phyloP scores from a whole-genome alignment of 1,139 yeast species.

The Pneumocystis murina region DNA sequence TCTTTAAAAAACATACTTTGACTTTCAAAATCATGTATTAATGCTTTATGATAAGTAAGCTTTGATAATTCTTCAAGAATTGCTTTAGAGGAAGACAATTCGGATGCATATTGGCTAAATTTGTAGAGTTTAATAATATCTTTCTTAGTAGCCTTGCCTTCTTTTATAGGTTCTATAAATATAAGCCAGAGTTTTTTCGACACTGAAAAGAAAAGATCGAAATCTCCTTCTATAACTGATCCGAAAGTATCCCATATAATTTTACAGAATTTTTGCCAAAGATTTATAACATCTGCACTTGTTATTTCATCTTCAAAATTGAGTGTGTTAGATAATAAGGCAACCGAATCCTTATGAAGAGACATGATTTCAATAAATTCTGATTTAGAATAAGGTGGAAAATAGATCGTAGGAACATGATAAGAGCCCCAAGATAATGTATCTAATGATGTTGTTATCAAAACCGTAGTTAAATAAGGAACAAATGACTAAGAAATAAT shows the following conservation, averaged over 20 bases:
- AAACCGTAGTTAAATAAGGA: not conserved
- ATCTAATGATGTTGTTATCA: not conserved
- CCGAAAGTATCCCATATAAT: not conserved
- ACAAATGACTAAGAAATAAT: not conserved
- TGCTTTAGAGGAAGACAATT: not conserved
- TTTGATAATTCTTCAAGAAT: not conserved
- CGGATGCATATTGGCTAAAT: not conserved
- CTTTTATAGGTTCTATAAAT: slow-evolving; percentile 19
- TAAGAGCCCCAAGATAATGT: not conserved
- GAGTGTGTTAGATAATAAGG: not conserved
- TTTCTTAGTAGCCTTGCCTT: slow-evolving; percentile 9
- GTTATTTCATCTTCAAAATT: not conserved
- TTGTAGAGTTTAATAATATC: not conserved
- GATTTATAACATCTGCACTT: not conserved
- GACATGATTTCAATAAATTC: not conserved
- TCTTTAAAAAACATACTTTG: not conserved
- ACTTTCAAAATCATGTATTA: not conserved
- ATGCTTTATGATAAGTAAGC: not conserved
- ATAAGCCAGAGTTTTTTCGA: slow-evolving; percentile 11
- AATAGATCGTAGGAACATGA: not conserved
- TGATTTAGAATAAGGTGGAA: not conserved
- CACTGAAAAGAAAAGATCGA: slow-evolving; percentile 5
- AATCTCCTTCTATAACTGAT: not conserved
- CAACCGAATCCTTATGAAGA: not conserved
- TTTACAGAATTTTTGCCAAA: not conserved